These are phyloP conservation scores for Chalara sp. DNA, from an alignment of 2,329 filamentous ascomycete species.

Conservation along the genomic window DNA sequence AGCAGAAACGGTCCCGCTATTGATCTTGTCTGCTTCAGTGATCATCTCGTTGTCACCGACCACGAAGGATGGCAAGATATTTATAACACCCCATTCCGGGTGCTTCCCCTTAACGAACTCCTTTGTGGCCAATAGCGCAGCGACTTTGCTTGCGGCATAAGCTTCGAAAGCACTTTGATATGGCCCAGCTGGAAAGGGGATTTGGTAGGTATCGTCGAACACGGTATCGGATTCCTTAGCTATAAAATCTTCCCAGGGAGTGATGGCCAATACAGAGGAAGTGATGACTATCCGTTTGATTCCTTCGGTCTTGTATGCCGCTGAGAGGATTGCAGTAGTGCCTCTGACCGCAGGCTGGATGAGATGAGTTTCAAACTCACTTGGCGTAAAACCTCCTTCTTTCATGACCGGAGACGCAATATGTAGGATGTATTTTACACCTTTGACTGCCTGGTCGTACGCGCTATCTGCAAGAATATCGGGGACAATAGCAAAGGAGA, in stretches of 20 bases:
- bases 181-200: constrained; percentile 14
- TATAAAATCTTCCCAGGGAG: constrained; percentile 16
- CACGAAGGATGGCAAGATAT: constrained; percentile 18
- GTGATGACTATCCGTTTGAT: constrained; percentile 38
- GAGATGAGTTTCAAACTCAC: constrained; percentile 33
- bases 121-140: constrained; percentile 19
- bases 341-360: constrained; percentile 30
- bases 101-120: constrained; percentile 18
- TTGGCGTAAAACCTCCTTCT: constrained; percentile 32
- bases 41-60: constrained; percentile 18
- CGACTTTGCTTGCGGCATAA: constrained; percentile 25
- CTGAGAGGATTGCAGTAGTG: constrained; percentile 30
- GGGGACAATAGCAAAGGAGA: constrained; percentile 30
- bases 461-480: constrained; percentile 31
- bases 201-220: constrained; percentile 14
- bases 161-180: constrained; percentile 20
- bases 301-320: constrained; percentile 28
- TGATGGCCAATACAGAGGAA: constrained; percentile 38
- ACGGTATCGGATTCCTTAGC: constrained; percentile 16
- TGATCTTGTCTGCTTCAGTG: constrained; percentile 10
- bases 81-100: constrained; percentile 18
- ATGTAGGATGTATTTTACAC: constrained; percentile 31
- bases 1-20: constrained; percentile 10
- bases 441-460: constrained; percentile 34
- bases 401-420: constrained; percentile 15